These are phyloP conservation scores for Marsdenia floribunda DNA, from an alignment of 257 asterid genomes.

Conservation along the genomic window DNA sequence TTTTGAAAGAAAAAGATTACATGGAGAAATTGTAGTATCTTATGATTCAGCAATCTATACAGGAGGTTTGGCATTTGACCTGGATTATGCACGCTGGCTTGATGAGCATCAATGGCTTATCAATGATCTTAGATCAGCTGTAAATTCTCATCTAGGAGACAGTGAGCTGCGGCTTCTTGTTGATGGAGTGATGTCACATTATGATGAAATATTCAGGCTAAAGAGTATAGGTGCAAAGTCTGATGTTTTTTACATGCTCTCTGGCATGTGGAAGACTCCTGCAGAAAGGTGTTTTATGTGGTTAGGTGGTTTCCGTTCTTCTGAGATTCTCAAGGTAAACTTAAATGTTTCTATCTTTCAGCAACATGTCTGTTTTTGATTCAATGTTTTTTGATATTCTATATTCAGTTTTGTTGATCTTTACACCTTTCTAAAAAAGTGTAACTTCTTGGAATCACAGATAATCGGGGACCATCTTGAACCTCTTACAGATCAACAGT, in stretches of 20 bases:
- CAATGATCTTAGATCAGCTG: constrained; percentile 62
- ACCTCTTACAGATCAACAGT: constrained; percentile 75
- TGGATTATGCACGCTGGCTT: constrained; percentile 78
- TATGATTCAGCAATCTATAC: not conserved
- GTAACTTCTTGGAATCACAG: constrained; percentile 32
- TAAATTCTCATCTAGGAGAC: constrained; percentile 56
- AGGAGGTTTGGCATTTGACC: constrained; percentile 78
- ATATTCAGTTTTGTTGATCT: not conserved
- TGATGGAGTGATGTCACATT: constrained; percentile 81
- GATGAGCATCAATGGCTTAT: constrained; percentile 71
- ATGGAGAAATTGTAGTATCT: not conserved
- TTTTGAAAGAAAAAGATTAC: too few species aligned
- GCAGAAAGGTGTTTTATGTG: constrained; percentile 96
- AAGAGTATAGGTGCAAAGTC: constrained; percentile 61
- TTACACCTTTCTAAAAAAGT: not conserved
- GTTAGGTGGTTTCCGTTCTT: constrained; percentile 94
- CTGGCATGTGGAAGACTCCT: constrained; percentile 96
- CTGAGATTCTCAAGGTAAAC: constrained; percentile 80
- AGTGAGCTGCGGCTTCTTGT: constrained; percentile 57
- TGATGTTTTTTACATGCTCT: constrained; percentile 82
- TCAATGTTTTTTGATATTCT: not conserved
- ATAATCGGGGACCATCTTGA: constrained; percentile 72
- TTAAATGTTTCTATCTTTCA: not conserved
- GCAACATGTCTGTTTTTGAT: not conserved
- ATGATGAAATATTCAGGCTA: constrained; percentile 61